Base-by-base conservation (phyloP, 2,329 filamentous ascomycete genomes). In the Ascochyta rabiei region DNA sequence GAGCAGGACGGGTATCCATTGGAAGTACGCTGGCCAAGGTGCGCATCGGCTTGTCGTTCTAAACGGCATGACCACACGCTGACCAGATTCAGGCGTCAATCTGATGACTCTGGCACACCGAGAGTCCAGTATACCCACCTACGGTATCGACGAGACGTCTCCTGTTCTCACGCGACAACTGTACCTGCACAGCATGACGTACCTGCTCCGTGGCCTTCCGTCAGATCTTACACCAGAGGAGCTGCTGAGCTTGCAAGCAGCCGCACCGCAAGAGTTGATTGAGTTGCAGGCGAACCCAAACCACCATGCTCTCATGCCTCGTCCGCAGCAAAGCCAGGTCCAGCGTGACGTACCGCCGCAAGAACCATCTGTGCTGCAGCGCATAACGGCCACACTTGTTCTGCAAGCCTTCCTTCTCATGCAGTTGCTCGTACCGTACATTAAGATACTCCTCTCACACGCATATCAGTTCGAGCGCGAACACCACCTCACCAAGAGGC, bases 381-480 rank as follows among this genome's bases (percentile, higher is more conserved):
- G 83, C 24, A 70, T 80, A 3, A 80, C 87, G 0, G 85, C 86
- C 5, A 77, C 78, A 16, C 68, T 77, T 2, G 84, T 89, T 7
- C 73, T 88, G 41, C 80, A 84, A 30, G 49, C 86, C 1, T 85
- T 89, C 60, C 70, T 90, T 5, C 61, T 87, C 7, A 52, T 85
- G 23, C 84, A 87, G 48, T 79, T 89, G 42, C 57, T 89, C 15
- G 70, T 88, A 10, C 86, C 88, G 1, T 88, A 88, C 64, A 66
- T 86, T 28, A 80, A 84, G 59, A 64, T 81, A 4, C 70, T 88
- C 12, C 61, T 87, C 13, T 77, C 78, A 15, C 73, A 81, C 15
- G 78, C 82, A 15, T 87, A 86, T 58, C 77, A 81, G 43, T 87
- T 87, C 59, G 89, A 92, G 69, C 82, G 86, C 15, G 81, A 85